Evolutionary conservation across 208 protist species (phyloP).

Genomic region (Balamuthia mandrillaris): DNA sequence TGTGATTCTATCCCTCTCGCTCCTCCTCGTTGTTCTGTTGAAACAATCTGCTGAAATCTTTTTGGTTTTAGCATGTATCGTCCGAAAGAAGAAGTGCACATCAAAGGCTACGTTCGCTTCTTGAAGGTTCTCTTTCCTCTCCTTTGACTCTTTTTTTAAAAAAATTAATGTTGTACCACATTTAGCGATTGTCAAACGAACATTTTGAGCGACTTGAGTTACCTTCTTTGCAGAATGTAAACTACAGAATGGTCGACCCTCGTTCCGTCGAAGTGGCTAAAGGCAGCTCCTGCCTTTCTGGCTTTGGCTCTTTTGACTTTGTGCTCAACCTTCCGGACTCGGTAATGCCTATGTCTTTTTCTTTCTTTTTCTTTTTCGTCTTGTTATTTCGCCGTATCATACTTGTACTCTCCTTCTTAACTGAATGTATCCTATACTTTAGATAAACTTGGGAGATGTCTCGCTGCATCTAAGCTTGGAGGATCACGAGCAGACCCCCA

Average conservation of each 20-base stretch:
- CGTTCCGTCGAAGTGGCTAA: constrained; percentile 14
- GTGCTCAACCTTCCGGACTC: background rate
- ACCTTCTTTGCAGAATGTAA: constrained; percentile 18
- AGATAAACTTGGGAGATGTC: constrained; percentile 33
- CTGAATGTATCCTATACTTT: no score
- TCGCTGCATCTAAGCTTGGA: background rate
- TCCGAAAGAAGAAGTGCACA: constrained; percentile 31
- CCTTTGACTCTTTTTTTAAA: background rate
- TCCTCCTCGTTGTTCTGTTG: background rate
- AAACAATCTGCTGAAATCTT: background rate
- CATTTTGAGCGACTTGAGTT: constrained; percentile 34
- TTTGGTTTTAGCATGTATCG: constrained; percentile 19
- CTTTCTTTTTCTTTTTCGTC: background rate
- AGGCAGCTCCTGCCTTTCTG: constrained; percentile 5
- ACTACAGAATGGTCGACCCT: constrained; percentile 10
- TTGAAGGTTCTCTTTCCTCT: background rate
- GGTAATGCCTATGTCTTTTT: background rate
- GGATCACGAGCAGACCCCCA: background rate
- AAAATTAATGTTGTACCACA: background rate
- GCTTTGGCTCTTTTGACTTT: constrained; percentile 12
- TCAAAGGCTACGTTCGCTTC: constrained; percentile 40
- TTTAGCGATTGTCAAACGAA: background rate
- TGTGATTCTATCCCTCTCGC: background rate
- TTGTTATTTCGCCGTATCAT: background rate
- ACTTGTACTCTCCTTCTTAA: background rate